A percentile compares a stretch with the other conserved stretches of the same genome.
Evolutionary conservation across 306 rosid genomes (phyloP).

Genomic region (apple (Malus domestica)): DNA sequence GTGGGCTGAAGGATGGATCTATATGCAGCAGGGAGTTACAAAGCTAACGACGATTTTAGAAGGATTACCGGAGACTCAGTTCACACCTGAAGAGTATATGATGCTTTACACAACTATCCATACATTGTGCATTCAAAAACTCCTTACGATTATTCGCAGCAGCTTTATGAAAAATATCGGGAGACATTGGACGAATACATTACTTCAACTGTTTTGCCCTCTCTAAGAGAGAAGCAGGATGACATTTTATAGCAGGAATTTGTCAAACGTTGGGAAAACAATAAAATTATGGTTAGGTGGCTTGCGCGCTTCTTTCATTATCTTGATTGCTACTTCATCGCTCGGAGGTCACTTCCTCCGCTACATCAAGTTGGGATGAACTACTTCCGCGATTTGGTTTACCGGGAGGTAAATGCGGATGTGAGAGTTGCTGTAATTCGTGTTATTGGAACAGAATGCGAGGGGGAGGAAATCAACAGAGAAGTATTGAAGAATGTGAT

Average conservation of each 20-base stretch:
- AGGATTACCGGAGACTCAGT: not conserved
- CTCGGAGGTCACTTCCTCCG: too few relatives aligned
- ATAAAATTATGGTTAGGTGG: conserved; percentile 31
- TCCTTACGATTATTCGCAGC: conserved; percentile 18
- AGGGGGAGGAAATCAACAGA: conserved; percentile 57
- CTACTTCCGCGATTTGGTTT: conserved; percentile 15
- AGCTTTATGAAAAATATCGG: conserved; percentile 32
- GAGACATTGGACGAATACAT: conserved; percentile 25
- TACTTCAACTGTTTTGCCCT: conserved; percentile 13
- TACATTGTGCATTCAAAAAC: conserved; percentile 37
- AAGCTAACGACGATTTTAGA: not conserved
- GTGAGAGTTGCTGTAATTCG: conserved; percentile 36
- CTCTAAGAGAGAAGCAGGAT: too few relatives aligned
- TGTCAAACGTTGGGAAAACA: conserved; percentile 49
- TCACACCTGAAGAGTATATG: not conserved
- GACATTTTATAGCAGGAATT: conserved; percentile 44
- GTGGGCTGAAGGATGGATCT: not conserved
- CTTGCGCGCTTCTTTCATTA: conserved; percentile 20
- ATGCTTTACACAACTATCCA: conserved; percentile 16
- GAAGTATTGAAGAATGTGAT: conserved; percentile 44
- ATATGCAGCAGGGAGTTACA: not conserved
- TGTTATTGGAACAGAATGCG: conserved; percentile 49
- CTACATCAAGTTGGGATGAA: too few relatives aligned
- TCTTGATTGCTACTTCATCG: conserved; percentile 17
- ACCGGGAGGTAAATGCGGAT: conserved; percentile 20